Conservation (phyloP, 2,329 filamentous ascomycete genomes). For the Mollisiaceae sp. region DNA sequence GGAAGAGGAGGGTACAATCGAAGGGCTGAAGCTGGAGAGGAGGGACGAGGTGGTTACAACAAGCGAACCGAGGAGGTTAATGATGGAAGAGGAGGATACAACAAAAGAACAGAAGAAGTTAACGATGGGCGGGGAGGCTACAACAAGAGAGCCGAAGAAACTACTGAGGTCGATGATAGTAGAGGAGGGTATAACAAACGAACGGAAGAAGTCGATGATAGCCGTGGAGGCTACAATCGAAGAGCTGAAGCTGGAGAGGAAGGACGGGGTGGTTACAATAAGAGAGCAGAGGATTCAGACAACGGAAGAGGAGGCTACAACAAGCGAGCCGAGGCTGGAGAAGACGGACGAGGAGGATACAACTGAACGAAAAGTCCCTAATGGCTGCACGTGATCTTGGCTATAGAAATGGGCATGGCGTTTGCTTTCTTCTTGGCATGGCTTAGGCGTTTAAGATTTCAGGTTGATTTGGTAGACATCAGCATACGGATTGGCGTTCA, state of each 20-base stretch:
- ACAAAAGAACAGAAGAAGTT: not conserved
- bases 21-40: not conserved
- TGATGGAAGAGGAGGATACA: slow-evolving; percentile 1
- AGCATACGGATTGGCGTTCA: not conserved
- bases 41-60: slow-evolving; percentile 11
- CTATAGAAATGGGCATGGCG: not conserved
- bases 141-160: not conserved
- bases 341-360: not conserved
- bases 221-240: slow-evolving; percentile 10
- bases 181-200: slow-evolving; percentile 7
- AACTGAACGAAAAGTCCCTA: not conserved
- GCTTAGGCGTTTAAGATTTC: not conserved
- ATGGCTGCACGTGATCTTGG: not conserved
- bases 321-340: not conserved
- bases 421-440: not conserved
- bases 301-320: slow-evolving; percentile 13
- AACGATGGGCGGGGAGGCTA: slow-evolving; percentile 8
- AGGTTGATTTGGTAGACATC: not conserved
- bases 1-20: slow-evolving; percentile 3
- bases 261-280: slow-evolving; percentile 5
- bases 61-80: not conserved
- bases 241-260: not conserved
- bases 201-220: not conserved
- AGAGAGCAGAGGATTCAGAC: not conserved
- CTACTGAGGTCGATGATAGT: slow-evolving; percentile 8